Percentiles rank a stretch among this genome's conserved stretches.
Evolutionary conservation across 2,329 filamentous ascomycete species (phyloP).

Genomic region (Colletotrichum tropicicola): DNA sequence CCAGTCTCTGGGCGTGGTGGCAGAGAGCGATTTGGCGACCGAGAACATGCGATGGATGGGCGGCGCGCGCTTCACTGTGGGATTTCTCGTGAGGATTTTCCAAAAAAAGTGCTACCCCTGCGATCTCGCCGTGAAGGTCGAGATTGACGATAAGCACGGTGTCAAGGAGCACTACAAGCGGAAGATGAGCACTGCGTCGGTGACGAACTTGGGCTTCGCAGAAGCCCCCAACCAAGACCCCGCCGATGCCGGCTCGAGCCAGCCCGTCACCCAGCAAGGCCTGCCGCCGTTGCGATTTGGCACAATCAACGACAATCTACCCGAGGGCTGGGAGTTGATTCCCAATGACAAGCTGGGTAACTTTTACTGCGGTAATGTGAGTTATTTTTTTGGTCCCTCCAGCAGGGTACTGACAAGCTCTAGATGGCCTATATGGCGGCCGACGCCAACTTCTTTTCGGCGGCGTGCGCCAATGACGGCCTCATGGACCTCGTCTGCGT

Average conservation of each 20-base stretch:
- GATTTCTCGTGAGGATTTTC: constrained; percentile 80
- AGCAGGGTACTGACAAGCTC: constrained; percentile 16
- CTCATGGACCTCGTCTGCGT: constrained; percentile 86
- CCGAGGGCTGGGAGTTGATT: constrained; percentile 78
- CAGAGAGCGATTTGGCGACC: constrained; percentile 88
- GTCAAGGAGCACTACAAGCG: constrained; percentile 78
- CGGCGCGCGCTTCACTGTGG: constrained; percentile 82
- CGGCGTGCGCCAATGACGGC: constrained; percentile 84
- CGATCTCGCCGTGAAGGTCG: constrained; percentile 86
- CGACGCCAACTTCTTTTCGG: constrained; percentile 87
- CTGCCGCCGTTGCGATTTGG: constrained; percentile 83
- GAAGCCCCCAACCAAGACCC: constrained; percentile 16
- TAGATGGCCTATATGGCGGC: constrained; percentile 92
- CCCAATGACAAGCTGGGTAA: constrained; percentile 84
- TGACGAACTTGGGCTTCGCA: constrained; percentile 39
- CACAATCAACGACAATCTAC: constrained; percentile 79
- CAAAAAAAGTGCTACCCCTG: constrained; percentile 85
- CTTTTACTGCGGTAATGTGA: constrained; percentile 90
- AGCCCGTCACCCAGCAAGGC: constrained; percentile 51
- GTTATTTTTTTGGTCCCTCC: constrained; percentile 35
- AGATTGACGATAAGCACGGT: constrained; percentile 76
- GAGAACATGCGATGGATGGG: constrained; percentile 97
- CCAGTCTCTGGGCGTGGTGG: constrained; percentile 88
- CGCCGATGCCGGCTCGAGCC: constrained; percentile 24
- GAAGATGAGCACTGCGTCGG: constrained; percentile 47